Evolutionary conservation across 768 basidiomycete species (phyloP), one percentile per base, ranked within the genome.

Genomic region (Leccinum subgranulosum): DNA sequence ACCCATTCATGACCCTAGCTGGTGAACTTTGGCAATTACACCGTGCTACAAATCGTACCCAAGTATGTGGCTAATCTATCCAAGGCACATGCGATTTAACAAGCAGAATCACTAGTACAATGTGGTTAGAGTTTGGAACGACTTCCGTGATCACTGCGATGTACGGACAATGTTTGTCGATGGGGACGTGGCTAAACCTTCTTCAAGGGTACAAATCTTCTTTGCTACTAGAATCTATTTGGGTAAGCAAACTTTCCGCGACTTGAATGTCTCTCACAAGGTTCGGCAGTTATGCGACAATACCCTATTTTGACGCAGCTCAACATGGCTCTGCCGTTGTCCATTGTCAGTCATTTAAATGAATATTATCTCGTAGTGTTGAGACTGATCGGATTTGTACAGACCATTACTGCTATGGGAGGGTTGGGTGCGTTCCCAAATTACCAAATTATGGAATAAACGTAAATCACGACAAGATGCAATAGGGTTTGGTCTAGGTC

Each of bases 401-500:
- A 61, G 51, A 49, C 36, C 31, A 8, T 53, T 23, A n/a, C 59
- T 23, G 56, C 49, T 19, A 15, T 43, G 10, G 51, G 48, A 33
- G 51, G 58, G 17, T 28, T 60, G 39, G 59, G 52, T 57, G 36
- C 28, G 51, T 48, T 34, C 39, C 12, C 25, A 23, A 9, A 23
- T 46, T 21, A 27, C 12, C 25, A 23, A 9, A 23, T 46, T 21
- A 27, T n/a, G 28, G 29, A 23, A 47, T 3, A 55, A 33, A 31
- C 11, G 12, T 19, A 21, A 4, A 34, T 31, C 33, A 14, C 23
- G 45, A 53, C 25, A 15, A 15, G 19, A 21, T 36, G 21, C 4
- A 48, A 49, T 29, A 58, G 62, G 60, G 19, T 27, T 49, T 34
- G 49, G 52, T 31, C 49, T 54, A 27, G 53, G 62, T 64, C 1